Evolutionary conservation across 768 basidiomycete genomes (phyloP).

Genomic region (Lentinula lateritia): DNA sequence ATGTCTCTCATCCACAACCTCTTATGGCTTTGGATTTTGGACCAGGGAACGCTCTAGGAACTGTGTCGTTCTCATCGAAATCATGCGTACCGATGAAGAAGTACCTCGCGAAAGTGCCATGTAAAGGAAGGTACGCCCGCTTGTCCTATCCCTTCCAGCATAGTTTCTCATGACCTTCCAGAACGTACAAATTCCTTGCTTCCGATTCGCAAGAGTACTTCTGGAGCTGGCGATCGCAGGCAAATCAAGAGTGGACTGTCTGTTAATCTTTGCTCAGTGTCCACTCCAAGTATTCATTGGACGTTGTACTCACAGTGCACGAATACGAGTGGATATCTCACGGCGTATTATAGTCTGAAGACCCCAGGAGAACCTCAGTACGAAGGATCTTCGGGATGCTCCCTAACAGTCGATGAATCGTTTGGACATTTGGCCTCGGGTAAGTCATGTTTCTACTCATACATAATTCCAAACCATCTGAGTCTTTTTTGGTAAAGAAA

Average conservation of each 20-base stretch:
- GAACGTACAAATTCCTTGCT: conserved; percentile 46
- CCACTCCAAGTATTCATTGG: background rate
- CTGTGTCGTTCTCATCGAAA: conserved; percentile 37
- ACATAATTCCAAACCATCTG: too few species aligned
- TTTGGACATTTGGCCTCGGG: conserved; percentile 53
- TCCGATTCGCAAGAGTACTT: conserved; percentile 57
- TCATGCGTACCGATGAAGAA: conserved; percentile 38
- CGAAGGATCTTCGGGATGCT: conserved; percentile 49
- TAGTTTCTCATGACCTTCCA: conserved; percentile 14
- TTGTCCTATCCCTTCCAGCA: conserved; percentile 3
- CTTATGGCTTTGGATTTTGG: conserved; percentile 49
- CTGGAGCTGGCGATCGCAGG: conserved; percentile 46
- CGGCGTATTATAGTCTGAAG: conserved; percentile 60
- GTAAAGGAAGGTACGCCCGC: conserved; percentile 33
- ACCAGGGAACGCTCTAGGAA: conserved; percentile 42
- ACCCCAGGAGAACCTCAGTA: conserved; percentile 50
- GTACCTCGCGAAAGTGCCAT: conserved; percentile 42
- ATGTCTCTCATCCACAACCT: conserved; percentile 19
- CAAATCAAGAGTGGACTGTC: conserved; percentile 63
- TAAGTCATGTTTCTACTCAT: conserved; percentile 19
- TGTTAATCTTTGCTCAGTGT: conserved; percentile 17
- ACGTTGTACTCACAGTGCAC: conserved; percentile 40
- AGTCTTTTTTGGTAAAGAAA: conserved; percentile 28
- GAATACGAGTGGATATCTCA: conserved; percentile 40
- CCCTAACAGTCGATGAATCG: conserved; percentile 58